These are phyloP conservation scores for Xenoacremonium recifei DNA, from an alignment of 2,329 filamentous ascomycete genomes.

Conservation along the genomic window DNA sequence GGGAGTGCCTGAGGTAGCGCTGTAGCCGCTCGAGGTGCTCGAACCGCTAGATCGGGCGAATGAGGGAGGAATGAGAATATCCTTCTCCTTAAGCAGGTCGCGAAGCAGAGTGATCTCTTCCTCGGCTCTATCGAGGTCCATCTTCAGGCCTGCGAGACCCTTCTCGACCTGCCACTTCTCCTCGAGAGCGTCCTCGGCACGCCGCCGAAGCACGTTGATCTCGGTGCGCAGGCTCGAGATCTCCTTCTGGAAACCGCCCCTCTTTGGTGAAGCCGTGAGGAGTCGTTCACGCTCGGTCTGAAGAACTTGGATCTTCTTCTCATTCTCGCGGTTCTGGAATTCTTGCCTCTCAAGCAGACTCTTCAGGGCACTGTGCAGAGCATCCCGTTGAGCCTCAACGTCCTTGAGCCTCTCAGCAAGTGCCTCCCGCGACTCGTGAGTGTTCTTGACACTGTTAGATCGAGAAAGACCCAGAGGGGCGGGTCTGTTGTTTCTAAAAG, in stretches of 20 bases:
- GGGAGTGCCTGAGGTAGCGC: constrained; percentile 35
- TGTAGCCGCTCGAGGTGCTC: constrained; percentile 23
- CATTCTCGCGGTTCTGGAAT: constrained; percentile 77
- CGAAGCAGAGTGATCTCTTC: constrained; percentile 87
- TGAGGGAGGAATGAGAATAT: constrained; percentile 70
- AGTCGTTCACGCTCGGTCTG: constrained; percentile 78
- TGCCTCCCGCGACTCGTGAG: constrained; percentile 62
- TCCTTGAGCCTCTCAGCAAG: constrained; percentile 83
- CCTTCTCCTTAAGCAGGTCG: constrained; percentile 74
- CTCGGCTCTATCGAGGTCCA: constrained; percentile 94
- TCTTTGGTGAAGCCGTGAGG: constrained; percentile 57
- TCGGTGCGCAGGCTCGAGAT: constrained; percentile 78
- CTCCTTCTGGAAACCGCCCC: constrained; percentile 80
- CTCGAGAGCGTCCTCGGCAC: constrained; percentile 90
- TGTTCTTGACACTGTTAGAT: constrained; percentile 57
- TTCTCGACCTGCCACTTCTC: constrained; percentile 97
- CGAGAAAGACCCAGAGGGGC: constrained; percentile 48
- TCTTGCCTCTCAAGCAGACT: constrained; percentile 83
- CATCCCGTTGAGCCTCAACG: constrained; percentile 89
- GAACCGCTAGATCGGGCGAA: constrained; percentile 44
- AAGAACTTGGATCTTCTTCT: constrained; percentile 74
- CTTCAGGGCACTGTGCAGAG: constrained; percentile 82
- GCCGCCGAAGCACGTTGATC: constrained; percentile 76
- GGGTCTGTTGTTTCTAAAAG: constrained; percentile 37
- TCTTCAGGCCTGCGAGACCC: constrained; percentile 82